Conservation (phyloP, 1,139 yeast species). For the Scheffersomyces quercinus region DNA sequence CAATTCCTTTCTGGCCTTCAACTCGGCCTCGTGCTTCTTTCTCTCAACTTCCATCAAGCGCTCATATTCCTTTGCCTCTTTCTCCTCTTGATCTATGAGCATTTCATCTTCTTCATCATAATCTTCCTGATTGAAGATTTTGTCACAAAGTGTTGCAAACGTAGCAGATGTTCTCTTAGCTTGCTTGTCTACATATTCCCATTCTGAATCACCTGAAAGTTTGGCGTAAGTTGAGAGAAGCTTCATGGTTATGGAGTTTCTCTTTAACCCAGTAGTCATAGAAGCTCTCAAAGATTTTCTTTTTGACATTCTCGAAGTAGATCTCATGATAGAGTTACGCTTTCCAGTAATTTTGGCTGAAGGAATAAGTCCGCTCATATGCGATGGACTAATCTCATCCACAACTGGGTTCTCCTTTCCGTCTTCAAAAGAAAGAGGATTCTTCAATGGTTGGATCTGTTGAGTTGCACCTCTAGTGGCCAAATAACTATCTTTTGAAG, state of each 20-base stretch:
- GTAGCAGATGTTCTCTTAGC: conserved; percentile 76
- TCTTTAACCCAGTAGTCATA: conserved; percentile 50
- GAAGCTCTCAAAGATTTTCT: conserved; percentile 44
- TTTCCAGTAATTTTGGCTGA: conserved; percentile 30
- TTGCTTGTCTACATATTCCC: conserved; percentile 72
- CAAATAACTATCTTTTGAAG: conserved; percentile 36
- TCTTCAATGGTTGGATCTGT: conserved; percentile 5
- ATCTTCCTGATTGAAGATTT: conserved; percentile 60
- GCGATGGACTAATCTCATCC: conserved; percentile 18
- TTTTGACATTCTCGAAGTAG: conserved; percentile 32
- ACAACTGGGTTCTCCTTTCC: conserved; percentile 24
- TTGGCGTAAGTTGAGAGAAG: conserved; percentile 71
- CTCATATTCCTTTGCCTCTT: conserved; percentile 49
- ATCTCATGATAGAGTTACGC: conserved; percentile 32
- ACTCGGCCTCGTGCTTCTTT: conserved; percentile 51
- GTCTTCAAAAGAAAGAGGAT: conserved; percentile 11
- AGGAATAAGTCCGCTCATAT: conserved; percentile 22
- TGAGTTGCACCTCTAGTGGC: conserved; percentile 6
- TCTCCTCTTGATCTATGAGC: conserved; percentile 51
- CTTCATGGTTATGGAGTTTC: conserved; percentile 71
- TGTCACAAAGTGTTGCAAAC: conserved; percentile 75
- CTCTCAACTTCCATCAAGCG: conserved; percentile 51
- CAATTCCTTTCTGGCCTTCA: conserved; percentile 46
- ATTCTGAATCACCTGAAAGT: conserved; percentile 63
- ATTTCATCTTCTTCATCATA: conserved; percentile 60